These are phyloP conservation scores for Ustilaginoidea virens DNA, from an alignment of 2,329 filamentous ascomycete genomes.

Conservation along the genomic window DNA sequence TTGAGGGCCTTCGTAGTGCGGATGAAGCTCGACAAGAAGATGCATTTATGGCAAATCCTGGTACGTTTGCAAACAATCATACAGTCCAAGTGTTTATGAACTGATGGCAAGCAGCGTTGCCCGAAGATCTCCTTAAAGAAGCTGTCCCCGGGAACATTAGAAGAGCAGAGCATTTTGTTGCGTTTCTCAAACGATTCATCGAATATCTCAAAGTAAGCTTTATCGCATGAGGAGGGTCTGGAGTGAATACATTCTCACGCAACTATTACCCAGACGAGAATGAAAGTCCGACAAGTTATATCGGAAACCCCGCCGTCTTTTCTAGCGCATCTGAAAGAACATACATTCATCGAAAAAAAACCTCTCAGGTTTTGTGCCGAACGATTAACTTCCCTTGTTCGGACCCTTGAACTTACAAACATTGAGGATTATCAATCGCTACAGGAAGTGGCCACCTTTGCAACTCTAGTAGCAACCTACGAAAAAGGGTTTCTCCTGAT, in stretches of 20 bases:
- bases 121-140: constrained; percentile 87
- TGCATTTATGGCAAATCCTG: constrained; percentile 90
- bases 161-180: constrained; percentile 86
- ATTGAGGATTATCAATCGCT: constrained; percentile 96
- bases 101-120: constrained; percentile 43
- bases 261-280: constrained; percentile 52
- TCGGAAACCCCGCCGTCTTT: constrained; percentile 95
- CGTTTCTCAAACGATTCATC: constrained; percentile 90
- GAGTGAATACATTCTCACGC: neutral
- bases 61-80: constrained; percentile 15
- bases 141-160: constrained; percentile 94
- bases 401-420: constrained; percentile 88
- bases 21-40: constrained; percentile 87
- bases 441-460: constrained; percentile 95
- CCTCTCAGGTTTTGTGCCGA: constrained; percentile 90
- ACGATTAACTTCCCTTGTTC: constrained; percentile 80
- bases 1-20: constrained; percentile 76
- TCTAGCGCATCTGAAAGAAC: constrained; percentile 78
- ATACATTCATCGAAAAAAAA: constrained; percentile 96
- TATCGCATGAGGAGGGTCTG: neutral
- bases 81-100: neutral
- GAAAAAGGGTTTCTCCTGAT: constrained; percentile 94
- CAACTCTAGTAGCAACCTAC: constrained; percentile 89
- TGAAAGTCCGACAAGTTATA: constrained; percentile 96
- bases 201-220: constrained; percentile 67